Evolutionary conservation across 176 grass and related monocot species (phyloP).

Genomic region (Poa annua): DNA sequence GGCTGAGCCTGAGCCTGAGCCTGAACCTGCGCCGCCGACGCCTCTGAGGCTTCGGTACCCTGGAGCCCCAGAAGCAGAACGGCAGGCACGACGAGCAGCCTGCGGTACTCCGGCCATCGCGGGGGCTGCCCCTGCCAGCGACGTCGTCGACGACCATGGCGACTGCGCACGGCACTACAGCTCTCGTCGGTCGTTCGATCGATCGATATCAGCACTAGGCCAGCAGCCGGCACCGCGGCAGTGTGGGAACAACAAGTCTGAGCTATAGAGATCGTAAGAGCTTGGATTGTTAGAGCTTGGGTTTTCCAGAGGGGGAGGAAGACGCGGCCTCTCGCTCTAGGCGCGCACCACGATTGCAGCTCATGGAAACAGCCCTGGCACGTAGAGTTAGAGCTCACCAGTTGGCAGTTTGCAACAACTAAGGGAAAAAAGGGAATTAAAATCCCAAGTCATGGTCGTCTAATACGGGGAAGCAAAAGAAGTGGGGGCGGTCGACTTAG

Average conservation of each 20-base stretch:
- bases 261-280: neutral
- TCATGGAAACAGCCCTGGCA: slow-evolving; percentile 17
- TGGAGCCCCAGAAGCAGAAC: slow-evolving; percentile 35
- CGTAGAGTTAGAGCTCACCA: neutral
- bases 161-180: neutral
- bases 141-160: neutral
- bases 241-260: slow-evolving; percentile 8
- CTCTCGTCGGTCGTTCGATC: neutral
- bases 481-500: neutral
- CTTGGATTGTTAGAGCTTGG: slow-evolving; percentile 1
- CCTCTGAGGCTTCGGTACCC: neutral
- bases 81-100: slow-evolving; percentile 31
- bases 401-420: slow-evolving; percentile 36
- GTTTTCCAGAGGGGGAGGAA: neutral
- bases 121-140: neutral
- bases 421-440: neutral
- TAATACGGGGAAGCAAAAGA: neutral
- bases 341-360: slow-evolving; percentile 24
- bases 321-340: slow-evolving; percentile 6
- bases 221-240: neutral
- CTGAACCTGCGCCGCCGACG: neutral
- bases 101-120: neutral
- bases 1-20: slow-evolving; percentile 1
- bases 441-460: slow-evolving; percentile 11
- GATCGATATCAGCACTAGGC: neutral